A percentile compares a stretch with the other conserved stretches of the same genome.
Evolutionary conservation across 2,329 filamentous ascomycete species (phyloP).

Genomic region (Colletotrichum graminicola): DNA sequence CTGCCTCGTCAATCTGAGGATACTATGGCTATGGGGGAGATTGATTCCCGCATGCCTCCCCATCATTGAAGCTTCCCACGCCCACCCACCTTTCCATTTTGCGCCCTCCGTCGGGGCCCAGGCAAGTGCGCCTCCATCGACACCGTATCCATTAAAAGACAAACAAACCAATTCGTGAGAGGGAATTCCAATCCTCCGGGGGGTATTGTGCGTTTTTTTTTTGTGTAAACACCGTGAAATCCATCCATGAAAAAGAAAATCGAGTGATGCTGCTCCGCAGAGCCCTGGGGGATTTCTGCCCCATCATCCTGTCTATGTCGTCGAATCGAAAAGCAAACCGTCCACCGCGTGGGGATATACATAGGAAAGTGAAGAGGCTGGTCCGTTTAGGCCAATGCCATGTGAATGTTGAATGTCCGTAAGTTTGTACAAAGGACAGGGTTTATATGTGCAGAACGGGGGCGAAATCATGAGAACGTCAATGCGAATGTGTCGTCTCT

Average conservation of each 20-base stretch:
- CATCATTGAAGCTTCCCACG: constrained; percentile 1
- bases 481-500: constrained; percentile 15
- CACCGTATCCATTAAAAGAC: constrained; percentile 24
- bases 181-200: constrained; percentile 34
- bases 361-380: constrained; percentile 29
- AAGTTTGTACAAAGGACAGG: constrained; percentile 30
- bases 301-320: constrained; percentile 31
- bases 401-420: constrained; percentile 25
- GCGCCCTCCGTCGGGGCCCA: neutral
- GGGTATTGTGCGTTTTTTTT: constrained; percentile 42
- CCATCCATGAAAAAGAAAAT: constrained; percentile 34
- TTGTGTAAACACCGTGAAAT: constrained; percentile 38
- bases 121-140: constrained; percentile 21
- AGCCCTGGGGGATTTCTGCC: constrained; percentile 6
- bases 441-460: constrained; percentile 36
- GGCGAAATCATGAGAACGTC: constrained; percentile 21
- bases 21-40: neutral
- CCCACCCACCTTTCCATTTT: neutral
- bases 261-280: constrained; percentile 29
- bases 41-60: neutral
- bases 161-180: constrained; percentile 38
- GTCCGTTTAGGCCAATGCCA: constrained; percentile 15
- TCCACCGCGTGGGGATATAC: constrained; percentile 12
- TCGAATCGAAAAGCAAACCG: constrained; percentile 16
- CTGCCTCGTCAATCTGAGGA: constrained; percentile 10